Conservation (phyloP, 495 filamentous ascomycete genomes). For the Clavariopsis aquatica region DNA sequence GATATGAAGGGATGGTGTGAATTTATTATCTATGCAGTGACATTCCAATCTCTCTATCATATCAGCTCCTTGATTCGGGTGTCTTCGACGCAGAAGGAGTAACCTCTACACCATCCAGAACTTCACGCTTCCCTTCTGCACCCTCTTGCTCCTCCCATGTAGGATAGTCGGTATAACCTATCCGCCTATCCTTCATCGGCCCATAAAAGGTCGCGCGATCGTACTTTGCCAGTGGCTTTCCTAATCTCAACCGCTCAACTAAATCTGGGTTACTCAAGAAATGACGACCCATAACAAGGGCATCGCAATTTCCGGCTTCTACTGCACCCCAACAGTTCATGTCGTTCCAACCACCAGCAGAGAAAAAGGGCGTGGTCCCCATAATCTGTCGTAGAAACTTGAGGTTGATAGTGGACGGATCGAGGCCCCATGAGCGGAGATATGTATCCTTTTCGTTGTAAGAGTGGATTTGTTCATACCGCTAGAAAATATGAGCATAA, state of each 20-base stretch:
- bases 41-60: background rate
- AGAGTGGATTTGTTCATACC: conserved; percentile 54
- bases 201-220: conserved; percentile 31
- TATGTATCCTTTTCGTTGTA: conserved; percentile 50
- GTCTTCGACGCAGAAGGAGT: background rate
- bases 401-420: conserved; percentile 42
- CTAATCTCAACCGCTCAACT: conserved; percentile 16
- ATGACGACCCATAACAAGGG: conserved; percentile 26
- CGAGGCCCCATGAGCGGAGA: conserved; percentile 50
- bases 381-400: conserved; percentile 50
- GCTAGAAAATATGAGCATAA: conserved; percentile 33
- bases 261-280: conserved; percentile 36
- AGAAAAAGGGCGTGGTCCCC: conserved; percentile 52
- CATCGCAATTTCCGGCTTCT: conserved; percentile 50
- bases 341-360: conserved; percentile 53
- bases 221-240: conserved; percentile 23
- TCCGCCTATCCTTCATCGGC: conserved; percentile 15
- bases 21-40: background rate
- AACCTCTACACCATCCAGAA: background rate
- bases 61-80: background rate
- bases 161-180: conserved; percentile 33
- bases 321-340: conserved; percentile 51
- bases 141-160: conserved; percentile 2
- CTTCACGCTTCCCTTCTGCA: background rate
- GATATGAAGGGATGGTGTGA: background rate